Evolutionary conservation across 305 asterid genomes (phyloP), one percentile per base, ranked within the genome.

Genomic region (Striga hermonthica): DNA sequence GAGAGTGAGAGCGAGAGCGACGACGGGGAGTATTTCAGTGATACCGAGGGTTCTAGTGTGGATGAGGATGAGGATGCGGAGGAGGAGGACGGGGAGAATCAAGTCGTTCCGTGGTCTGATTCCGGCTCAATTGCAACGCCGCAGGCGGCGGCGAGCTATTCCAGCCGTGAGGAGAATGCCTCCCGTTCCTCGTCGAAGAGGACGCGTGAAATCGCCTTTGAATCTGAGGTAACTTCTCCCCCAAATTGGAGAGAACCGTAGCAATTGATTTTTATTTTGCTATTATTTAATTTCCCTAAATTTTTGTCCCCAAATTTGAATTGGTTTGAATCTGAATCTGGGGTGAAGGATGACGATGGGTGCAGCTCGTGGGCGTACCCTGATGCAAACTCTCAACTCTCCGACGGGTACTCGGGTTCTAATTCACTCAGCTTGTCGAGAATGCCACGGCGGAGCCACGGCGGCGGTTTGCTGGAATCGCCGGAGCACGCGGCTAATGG

Each of bases 91-190:
- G 88, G 81, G 5, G 87, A 81, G 63, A 84, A 87, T 76, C 89
- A 87, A 44, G 95, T 84, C 3, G 89, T 87, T 38, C 95, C 95
- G 52, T 81, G 82, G 91, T 70, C 89, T 47, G 58, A 6, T 9
- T 58, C 76, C 11, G 53, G 63, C 15, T 60, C 69, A 7, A 3
- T 60, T 6, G 45, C 78, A 7, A 59, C 77, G 61, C 68, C 73
- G 44, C 11, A 68, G 16, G 48, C 80, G 10, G 5, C 28, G 56
- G 77, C 77, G 12, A 67, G 69, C 52, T 76, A 75, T 5, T 73
- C 76, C 35, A 10, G 57, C 50, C 49, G 68, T 37, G 78, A 72
- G 0, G 83, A 70, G 40, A 65, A 71, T 13, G 40, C 40, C 31
- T 64, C 67, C 6, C 56, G 13, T 43, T 74, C 78, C 9, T 64